Evolutionary conservation across 2,329 filamentous ascomycete species (phyloP).

Genomic region (Apiospora aurea): DNA sequence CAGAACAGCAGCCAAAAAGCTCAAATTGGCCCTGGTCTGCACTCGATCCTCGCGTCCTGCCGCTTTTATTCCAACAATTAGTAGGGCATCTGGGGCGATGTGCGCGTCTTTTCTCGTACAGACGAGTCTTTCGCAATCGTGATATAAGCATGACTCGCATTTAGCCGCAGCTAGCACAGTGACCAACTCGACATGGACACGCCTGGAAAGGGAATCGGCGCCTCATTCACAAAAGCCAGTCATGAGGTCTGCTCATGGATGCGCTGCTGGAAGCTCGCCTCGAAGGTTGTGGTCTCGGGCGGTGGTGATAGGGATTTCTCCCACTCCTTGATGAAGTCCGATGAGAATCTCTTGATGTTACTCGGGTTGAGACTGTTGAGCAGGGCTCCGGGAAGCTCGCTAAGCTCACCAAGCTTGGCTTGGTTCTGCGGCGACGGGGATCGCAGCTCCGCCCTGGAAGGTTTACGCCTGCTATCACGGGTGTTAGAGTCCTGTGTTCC

Average conservation of each 20-base stretch:
- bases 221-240: background rate
- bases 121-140: background rate
- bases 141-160: background rate
- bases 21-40: background rate
- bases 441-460: constrained; percentile 38
- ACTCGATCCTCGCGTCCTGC: constrained; percentile 2
- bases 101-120: background rate
- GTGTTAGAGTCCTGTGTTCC: constrained; percentile 34
- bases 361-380: constrained; percentile 76
- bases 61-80: constrained; percentile 11
- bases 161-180: background rate
- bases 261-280: constrained; percentile 23
- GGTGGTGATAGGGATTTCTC: constrained; percentile 75
- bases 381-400: constrained; percentile 71
- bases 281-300: constrained; percentile 35
- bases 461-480: constrained; percentile 41
- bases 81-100: background rate
- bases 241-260: constrained; percentile 22
- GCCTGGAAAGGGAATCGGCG: background rate
- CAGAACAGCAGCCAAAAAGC: constrained; percentile 21
- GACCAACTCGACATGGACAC: background rate
- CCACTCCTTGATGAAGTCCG: constrained; percentile 88
- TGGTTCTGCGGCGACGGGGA: constrained; percentile 42
- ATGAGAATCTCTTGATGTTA: constrained; percentile 83
- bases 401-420: constrained; percentile 48